Conservation (phyloP, 2,329 filamentous ascomycete genomes). For the Fusarium xylarioides region DNA sequence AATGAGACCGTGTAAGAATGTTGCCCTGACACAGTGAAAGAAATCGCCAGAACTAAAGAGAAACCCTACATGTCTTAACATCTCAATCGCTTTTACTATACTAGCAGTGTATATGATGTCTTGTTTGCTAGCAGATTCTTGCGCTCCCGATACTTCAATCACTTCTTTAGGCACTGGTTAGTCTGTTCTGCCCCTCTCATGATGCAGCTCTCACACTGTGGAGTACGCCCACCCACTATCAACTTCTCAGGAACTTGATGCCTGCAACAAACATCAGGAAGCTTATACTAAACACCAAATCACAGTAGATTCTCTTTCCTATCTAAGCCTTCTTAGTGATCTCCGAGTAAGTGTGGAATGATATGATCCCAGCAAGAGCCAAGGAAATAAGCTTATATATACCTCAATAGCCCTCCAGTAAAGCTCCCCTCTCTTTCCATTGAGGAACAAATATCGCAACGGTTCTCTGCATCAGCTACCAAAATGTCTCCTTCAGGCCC, state of each 20-base stretch:
- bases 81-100: not conserved
- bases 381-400: constrained; percentile 14
- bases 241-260: not conserved
- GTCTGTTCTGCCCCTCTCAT: not conserved
- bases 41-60: not conserved
- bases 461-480: not conserved
- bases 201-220: not conserved
- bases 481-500: constrained; percentile 44
- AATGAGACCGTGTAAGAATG: not conserved
- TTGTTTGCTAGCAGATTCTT: not conserved
- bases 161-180: not conserved
- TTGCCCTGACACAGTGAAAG: not conserved
- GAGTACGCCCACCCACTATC: not conserved
- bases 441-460: not conserved
- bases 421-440: not conserved
- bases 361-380: not conserved
- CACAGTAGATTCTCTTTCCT: not conserved
- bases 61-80: not conserved
- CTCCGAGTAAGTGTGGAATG: not conserved
- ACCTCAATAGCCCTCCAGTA: constrained; percentile 3
- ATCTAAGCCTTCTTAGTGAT: not conserved
- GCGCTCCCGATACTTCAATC: not conserved
- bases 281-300: not conserved
- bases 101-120: not conserved
- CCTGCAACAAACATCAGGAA: not conserved